Conservation (phyloP, 2,329 filamentous ascomycete genomes). For the Fusarium marasasianum region DNA sequence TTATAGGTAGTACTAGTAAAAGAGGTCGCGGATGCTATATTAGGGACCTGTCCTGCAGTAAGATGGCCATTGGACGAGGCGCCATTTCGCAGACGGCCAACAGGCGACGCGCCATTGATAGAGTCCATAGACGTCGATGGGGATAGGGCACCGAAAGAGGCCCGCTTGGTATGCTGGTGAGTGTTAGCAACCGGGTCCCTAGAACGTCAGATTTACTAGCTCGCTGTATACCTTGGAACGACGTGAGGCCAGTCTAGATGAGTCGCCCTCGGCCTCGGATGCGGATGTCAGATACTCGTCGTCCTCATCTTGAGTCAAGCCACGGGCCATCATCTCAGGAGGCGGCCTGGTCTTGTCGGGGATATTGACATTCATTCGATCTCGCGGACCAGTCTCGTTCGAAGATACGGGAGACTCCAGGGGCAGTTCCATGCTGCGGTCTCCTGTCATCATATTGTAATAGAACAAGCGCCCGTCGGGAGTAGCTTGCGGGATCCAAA, state of each 20-base stretch:
- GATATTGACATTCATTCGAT: conserved; percentile 87
- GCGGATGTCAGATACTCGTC: conserved; percentile 88
- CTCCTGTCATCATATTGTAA: conserved; percentile 97
- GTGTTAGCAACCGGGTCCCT: conserved; percentile 17
- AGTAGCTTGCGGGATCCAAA: conserved; percentile 98
- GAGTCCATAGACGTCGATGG: conserved; percentile 93
- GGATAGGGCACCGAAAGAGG: conserved; percentile 78
- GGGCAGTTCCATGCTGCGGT: conserved; percentile 93
- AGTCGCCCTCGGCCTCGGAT: conserved; percentile 84
- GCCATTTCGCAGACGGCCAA: conserved; percentile 66
- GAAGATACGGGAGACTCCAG: conserved; percentile 86
- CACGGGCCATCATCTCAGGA: conserved; percentile 88
- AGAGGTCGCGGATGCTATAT: conserved; percentile 68
- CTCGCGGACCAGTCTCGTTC: conserved; percentile 84
- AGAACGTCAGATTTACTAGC: background rate
- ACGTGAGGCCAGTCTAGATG: conserved; percentile 71
- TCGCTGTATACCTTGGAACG: conserved; percentile 69
- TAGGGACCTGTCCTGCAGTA: conserved; percentile 56
- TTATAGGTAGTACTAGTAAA: conserved; percentile 69
- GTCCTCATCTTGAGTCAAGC: conserved; percentile 84
- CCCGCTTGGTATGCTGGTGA: conserved; percentile 67
- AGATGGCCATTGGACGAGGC: conserved; percentile 55
- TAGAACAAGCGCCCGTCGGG: conserved; percentile 94
- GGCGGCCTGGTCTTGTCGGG: conserved; percentile 91
- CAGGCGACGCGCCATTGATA: conserved; percentile 74